Base-by-base conservation (phyloP, 148 eudicot genomes). In the Rhododendron griersonianum region DNA sequence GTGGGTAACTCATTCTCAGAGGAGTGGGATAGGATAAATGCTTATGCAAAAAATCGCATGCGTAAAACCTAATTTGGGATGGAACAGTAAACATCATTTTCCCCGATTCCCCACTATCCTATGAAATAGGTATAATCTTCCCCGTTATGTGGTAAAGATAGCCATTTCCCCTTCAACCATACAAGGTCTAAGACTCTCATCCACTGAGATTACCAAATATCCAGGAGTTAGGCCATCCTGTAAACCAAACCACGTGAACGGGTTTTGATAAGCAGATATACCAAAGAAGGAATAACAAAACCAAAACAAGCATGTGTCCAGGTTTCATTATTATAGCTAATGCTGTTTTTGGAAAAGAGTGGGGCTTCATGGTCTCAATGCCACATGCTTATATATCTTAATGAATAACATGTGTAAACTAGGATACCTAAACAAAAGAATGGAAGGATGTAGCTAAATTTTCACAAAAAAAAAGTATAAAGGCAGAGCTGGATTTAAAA, bases 161-260 rank as follows among this genome's bases (percentile, higher is more conserved):
- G 37, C 14, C 18, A 3, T 63, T 25, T 69, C 75, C 75, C 75
- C 16, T 28, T 69, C 75, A 69, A 69, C 2, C 75, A 14, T 9
- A 71, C 39, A 14, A 30, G 19, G 35, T 2, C 18, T 51, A 67
- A 47, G 63, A 30, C 83, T 84, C 23, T 30, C 55, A 47, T 35
- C 21, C 51, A 65, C 30, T 37, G 16, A 59, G 59, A 39, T 6
- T 53, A 51, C 39, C 87, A 51, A 44, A 86, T 51, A 87, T 84
- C 80, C 84, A 87, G 84, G 84, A 87, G 88, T 84, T 87, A 67
- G 78, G 71, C 50, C 78, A 35, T 83, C 59, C 10, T 39, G 53
- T 79, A 79, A 79, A 79, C 81, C 57, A 79, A 47, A 79, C 59
- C 57, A 48, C 47, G 9, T 44, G 15, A 67, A 47, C 21, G 14